Percentiles rank a stretch among this genome's conserved stretches.
Conservation (phyloP, 2,329 filamentous ascomycete genomes). For the Talaromyces sp. region DNA sequence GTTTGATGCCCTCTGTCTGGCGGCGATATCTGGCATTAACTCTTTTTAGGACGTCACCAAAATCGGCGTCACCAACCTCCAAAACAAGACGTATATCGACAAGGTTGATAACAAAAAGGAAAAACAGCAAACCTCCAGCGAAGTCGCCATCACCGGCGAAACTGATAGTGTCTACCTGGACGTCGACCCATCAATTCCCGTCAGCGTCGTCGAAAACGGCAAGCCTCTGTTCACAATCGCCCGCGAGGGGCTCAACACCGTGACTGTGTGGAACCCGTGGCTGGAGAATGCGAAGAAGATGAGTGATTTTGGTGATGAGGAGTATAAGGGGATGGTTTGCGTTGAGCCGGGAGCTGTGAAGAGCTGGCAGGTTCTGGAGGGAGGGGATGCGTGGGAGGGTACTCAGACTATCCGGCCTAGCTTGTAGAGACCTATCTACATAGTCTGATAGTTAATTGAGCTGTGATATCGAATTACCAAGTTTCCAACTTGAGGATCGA, state of each 20-base stretch:
- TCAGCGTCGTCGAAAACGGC: slow-evolving; percentile 39
- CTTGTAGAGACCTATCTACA: slow-evolving; percentile 10
- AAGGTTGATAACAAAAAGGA: slow-evolving; percentile 66
- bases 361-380: slow-evolving; percentile 78
- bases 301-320: slow-evolving; percentile 80
- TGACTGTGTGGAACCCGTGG: slow-evolving; percentile 98
- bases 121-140: slow-evolving; percentile 59
- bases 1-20: slow-evolving; percentile 23
- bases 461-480: too few species aligned
- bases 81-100: slow-evolving; percentile 71
- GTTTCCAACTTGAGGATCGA: too few species aligned
- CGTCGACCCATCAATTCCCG: slow-evolving; percentile 48
- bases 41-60: slow-evolving; percentile 68
- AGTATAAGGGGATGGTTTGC: slow-evolving; percentile 90
- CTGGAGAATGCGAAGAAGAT: slow-evolving; percentile 74
- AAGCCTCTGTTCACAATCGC: slow-evolving; percentile 65
- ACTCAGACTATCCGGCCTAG: slow-evolving; percentile 52
- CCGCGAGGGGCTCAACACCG: slow-evolving; percentile 78
- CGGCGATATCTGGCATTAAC: neutral
- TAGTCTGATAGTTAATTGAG: neutral
- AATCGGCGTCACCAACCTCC: slow-evolving; percentile 68
- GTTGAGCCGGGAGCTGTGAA: slow-evolving; percentile 83
- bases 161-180: slow-evolving; percentile 80
- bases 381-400: slow-evolving; percentile 64
- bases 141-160: slow-evolving; percentile 68